Evolutionary conservation across 306 rosid genomes (phyloP).

Genomic region (Arachis hypogaea): DNA sequence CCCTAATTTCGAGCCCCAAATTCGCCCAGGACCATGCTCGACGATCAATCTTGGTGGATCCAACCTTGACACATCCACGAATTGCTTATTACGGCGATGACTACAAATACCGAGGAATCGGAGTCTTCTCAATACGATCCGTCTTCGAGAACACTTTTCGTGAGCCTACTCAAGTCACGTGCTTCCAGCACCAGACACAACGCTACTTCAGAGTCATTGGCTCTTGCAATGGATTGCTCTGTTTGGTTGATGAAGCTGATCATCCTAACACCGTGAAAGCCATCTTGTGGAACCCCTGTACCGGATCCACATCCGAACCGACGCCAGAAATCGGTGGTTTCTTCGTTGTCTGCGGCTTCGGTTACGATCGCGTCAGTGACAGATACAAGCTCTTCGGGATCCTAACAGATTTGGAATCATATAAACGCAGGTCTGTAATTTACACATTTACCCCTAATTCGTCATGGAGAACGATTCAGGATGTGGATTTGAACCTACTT

Average conservation of each 20-base stretch:
- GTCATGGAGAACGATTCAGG: background rate
- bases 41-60: background rate
- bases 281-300: slow-evolving; percentile 35
- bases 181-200: too few species aligned
- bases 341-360: background rate
- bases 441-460: background rate
- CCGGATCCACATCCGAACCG: background rate
- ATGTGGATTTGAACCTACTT: slow-evolving; percentile 10
- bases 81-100: background rate
- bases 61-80: background rate
- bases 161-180: background rate
- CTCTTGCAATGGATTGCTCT: slow-evolving; percentile 32
- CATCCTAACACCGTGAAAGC: background rate
- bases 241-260: background rate
- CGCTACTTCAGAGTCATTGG: background rate
- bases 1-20: slow-evolving; percentile 19
- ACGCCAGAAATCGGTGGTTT: background rate
- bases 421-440: background rate
- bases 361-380: slow-evolving; percentile 31
- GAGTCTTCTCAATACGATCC: background rate
- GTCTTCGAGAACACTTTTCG: background rate
- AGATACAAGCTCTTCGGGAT: slow-evolving; percentile 7
- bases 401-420: too few species aligned
- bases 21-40: slow-evolving; percentile 28
- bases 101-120: background rate